A percentile compares a stretch with the other conserved stretches of the same genome.
Evolutionary conservation across 2,329 filamentous ascomycete genomes (phyloP).

Genomic region (Fonsecaea pugnacius): DNA sequence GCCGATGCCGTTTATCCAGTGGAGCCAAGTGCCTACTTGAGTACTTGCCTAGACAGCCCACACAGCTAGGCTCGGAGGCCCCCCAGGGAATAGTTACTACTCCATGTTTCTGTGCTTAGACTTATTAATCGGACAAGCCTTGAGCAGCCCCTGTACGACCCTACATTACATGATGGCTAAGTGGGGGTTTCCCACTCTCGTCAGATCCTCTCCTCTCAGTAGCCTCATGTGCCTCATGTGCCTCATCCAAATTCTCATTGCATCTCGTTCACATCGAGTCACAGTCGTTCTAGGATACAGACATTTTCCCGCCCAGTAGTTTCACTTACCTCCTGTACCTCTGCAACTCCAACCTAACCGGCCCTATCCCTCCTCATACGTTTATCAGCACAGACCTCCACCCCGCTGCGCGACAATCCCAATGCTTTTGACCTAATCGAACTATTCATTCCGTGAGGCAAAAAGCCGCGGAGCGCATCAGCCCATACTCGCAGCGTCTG

Average conservation of each 20-base stretch:
- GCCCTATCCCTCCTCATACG: background rate
- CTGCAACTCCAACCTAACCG: background rate
- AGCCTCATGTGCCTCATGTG: background rate
- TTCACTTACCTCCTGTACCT: background rate
- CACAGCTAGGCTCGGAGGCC: no score
- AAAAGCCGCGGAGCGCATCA: background rate
- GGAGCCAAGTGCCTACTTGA: no score
- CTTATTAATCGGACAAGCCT: background rate
- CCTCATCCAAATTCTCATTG: conserved; percentile 1
- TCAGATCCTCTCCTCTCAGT: background rate
- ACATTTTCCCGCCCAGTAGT: background rate
- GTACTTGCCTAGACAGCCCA: no score
- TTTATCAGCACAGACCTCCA: background rate
- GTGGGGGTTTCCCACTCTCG: background rate
- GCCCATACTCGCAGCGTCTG: background rate
- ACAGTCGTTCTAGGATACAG: background rate
- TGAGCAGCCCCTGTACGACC: background rate
- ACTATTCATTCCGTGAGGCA: background rate
- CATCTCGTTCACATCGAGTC: background rate
- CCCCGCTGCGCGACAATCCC: background rate
- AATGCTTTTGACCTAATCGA: background rate
- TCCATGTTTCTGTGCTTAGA: background rate
- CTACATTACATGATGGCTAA: background rate
- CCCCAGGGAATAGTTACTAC: background rate
- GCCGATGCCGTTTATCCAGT: no score